phyloP scores from a whole-genome alignment of 805 yeast genomes.

The Starmerella bombi region DNA sequence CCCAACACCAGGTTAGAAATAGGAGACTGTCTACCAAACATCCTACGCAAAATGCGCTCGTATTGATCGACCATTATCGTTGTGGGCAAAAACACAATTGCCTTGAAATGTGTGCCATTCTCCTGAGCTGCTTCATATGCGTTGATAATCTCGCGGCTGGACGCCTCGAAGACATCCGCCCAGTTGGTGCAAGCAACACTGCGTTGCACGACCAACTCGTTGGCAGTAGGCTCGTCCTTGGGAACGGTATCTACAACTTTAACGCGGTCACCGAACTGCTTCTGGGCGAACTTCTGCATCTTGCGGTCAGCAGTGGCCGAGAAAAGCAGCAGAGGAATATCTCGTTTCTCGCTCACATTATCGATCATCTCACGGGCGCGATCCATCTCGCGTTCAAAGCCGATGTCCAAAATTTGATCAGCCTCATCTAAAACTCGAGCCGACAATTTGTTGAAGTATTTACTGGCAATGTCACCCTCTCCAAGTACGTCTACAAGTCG shows the following conservation, averaged over 20 bases:
- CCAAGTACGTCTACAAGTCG: conserved; percentile 52
- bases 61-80: conserved; percentile 52
- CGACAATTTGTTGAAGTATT: conserved; percentile 38
- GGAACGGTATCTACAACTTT: conserved; percentile 55
- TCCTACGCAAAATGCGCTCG: conserved; percentile 31
- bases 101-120: conserved; percentile 40
- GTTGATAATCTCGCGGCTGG: conserved; percentile 35
- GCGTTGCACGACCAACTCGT: conserved; percentile 62
- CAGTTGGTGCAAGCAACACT: conserved; percentile 42
- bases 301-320: conserved; percentile 75
- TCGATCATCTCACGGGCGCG: conserved; percentile 36
- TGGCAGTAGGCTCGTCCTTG: conserved; percentile 59
- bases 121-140: conserved; percentile 27
- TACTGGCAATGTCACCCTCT: conserved; percentile 33
- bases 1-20: conserved; percentile 13
- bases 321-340: conserved; percentile 54
- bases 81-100: conserved; percentile 73
- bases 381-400: conserved; percentile 53
- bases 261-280: conserved; percentile 26
- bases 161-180: conserved; percentile 47
- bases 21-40: conserved; percentile 10
- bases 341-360: conserved; percentile 31
- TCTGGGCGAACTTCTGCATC: conserved; percentile 55
- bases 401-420: conserved; percentile 70
- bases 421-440: conserved; percentile 82